These are phyloP conservation scores for Leishmania turanica DNA, from an alignment of 208 protist genomes.

Conservation along the genomic window DNA sequence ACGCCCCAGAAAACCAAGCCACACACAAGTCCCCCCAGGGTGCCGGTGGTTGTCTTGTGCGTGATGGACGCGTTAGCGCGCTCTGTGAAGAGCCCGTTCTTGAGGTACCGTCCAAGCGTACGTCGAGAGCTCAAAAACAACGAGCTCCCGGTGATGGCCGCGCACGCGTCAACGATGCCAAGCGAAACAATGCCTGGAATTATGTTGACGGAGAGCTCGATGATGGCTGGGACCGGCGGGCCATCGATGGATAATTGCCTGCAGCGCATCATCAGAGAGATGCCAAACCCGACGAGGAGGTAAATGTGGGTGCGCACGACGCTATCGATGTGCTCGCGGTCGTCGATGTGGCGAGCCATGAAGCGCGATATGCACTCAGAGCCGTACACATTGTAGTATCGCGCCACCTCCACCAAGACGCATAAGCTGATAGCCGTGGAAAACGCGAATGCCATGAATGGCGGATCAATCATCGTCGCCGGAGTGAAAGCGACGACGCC, in stretches of 20 bases:
- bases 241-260: slow-evolving; percentile 37
- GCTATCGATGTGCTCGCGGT: slow-evolving; percentile 63
- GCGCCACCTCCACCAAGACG: slow-evolving; percentile 65
- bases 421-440: slow-evolving; percentile 59
- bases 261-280: slow-evolving; percentile 78
- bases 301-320: slow-evolving; percentile 90
- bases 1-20: slow-evolving; percentile 75
- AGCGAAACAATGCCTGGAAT: slow-evolving; percentile 86
- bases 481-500: slow-evolving; percentile 81
- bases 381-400: slow-evolving; percentile 75
- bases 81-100: slow-evolving; percentile 77
- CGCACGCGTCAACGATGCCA: slow-evolving; percentile 84
- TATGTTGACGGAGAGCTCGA: slow-evolving; percentile 78
- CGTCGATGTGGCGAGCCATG: slow-evolving; percentile 75
- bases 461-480: slow-evolving; percentile 75
- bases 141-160: slow-evolving; percentile 83
- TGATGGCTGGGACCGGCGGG: slow-evolving; percentile 40
- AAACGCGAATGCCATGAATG: slow-evolving; percentile 83
- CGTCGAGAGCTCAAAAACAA: slow-evolving; percentile 65
- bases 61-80: slow-evolving; percentile 81
- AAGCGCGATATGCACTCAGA: slow-evolving; percentile 47
- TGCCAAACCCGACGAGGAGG: slow-evolving; percentile 76
- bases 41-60: slow-evolving; percentile 91
- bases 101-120: slow-evolving; percentile 74
- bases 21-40: slow-evolving; percentile 66